These are phyloP conservation scores for Sugiyamaella chiloensis DNA, from an alignment of 805 yeast species.

Conservation along the genomic window DNA sequence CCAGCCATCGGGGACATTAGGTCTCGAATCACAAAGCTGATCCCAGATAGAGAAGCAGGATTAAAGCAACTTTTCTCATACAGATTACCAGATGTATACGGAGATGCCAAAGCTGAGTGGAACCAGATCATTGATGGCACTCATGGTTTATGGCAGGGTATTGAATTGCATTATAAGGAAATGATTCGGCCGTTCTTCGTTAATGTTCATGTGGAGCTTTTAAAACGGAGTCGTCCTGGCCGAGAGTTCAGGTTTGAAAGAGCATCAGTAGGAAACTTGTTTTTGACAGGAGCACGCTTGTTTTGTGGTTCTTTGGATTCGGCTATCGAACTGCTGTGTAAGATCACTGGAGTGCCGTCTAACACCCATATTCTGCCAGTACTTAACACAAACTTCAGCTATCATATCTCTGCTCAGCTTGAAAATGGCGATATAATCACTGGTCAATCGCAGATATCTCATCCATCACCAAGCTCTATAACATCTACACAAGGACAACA, in stretches of 20 bases:
- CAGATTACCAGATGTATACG: slow-evolving; percentile 48
- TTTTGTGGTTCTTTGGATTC: slow-evolving; percentile 83
- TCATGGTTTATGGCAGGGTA: slow-evolving; percentile 62
- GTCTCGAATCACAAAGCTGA: slow-evolving; percentile 71
- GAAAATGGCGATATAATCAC: slow-evolving; percentile 69
- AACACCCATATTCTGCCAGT: slow-evolving; percentile 68
- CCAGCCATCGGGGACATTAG: slow-evolving; percentile 94
- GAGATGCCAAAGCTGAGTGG: slow-evolving; percentile 71
- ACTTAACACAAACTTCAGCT: slow-evolving; percentile 76
- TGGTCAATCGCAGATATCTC: slow-evolving; percentile 93
- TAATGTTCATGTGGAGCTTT: slow-evolving; percentile 72
- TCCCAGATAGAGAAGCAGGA: slow-evolving; percentile 48
- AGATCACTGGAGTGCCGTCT: slow-evolving; percentile 58
- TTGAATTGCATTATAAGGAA: slow-evolving; percentile 60
- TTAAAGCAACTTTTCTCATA: slow-evolving; percentile 41
- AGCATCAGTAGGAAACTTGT: slow-evolving; percentile 83
- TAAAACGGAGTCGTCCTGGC: slow-evolving; percentile 59
- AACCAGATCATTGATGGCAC: slow-evolving; percentile 70
- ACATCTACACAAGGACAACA: slow-evolving; percentile 35
- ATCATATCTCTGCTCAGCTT: slow-evolving; percentile 77
- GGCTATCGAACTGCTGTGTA: slow-evolving; percentile 70
- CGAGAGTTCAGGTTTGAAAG: slow-evolving; percentile 66
- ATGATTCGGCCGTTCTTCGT: slow-evolving; percentile 73
- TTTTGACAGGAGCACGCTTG: slow-evolving; percentile 75
- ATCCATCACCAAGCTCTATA: slow-evolving; percentile 49